A percentile compares a stretch with the other conserved stretches of the same genome.
Conservation (phyloP, 345 rosid species). For the Lenwebbia sp. region DNA sequence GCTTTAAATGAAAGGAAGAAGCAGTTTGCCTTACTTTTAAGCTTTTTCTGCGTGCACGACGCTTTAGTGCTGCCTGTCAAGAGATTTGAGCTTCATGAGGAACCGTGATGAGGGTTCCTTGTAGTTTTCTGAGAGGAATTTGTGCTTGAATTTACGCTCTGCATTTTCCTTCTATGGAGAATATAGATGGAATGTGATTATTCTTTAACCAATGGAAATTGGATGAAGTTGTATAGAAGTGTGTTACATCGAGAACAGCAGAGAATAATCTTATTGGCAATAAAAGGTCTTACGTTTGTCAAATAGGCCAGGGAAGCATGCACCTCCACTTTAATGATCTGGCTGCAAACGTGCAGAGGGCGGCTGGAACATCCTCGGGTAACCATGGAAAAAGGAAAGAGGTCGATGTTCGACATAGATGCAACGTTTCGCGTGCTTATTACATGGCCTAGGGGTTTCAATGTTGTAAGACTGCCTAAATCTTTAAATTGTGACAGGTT, state of each 20-base stretch:
- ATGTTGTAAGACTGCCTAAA: neutral
- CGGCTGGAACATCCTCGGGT: neutral
- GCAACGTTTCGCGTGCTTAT: neutral
- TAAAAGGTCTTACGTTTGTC: neutral
- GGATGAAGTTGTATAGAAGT: neutral
- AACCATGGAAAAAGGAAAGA: neutral
- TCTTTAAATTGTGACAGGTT: neutral
- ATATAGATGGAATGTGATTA: neutral
- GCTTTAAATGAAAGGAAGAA: neutral
- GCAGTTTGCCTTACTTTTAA: neutral
- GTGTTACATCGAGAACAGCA: neutral
- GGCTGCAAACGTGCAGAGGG: neutral
- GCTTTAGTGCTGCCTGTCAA: neutral
- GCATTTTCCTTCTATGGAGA: neutral
- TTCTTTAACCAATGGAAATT: neutral
- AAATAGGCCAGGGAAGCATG: neutral
- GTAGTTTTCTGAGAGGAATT: neutral
- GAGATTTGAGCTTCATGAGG: neutral
- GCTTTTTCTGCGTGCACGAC: neutral
- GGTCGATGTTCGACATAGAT: neutral
- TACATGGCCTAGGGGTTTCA: neutral
- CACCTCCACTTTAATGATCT: neutral
- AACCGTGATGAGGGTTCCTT: neutral
- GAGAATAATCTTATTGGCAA: neutral
- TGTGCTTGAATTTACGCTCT: neutral